Base-by-base conservation (phyloP, 169 alveolate genomes). In the Haemoproteus tartakovskyi region DNA sequence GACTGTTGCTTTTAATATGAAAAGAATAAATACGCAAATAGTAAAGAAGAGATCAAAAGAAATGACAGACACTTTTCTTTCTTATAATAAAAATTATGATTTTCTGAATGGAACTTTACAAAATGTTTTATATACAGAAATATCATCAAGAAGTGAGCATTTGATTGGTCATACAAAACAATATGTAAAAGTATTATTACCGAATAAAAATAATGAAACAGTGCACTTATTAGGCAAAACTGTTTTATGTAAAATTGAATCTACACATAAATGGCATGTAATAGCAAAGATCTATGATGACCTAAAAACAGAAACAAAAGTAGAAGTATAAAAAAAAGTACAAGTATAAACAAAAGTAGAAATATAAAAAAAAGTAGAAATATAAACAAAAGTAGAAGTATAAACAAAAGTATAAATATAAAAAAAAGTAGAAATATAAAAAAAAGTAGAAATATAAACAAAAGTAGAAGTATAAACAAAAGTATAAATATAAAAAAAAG, bases 121-220 rank as follows among this genome's bases (percentile, higher is more conserved):
- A 59, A 52, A 57, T 14, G 96, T 94, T 9, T 93, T 95, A 95
- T 89, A 94, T 16, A 89, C 89, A 33, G 96, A 95, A 63, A 89
- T 92, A 1, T 92, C 93, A 51, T 86, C 90, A 46, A 90, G 87
- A 70, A 85, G 92, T 27, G 88, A 79, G 16, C 90, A 93, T 67
- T 79, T 94, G 47, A 94, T 96, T 27, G 98, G 98, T 0, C 98
- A 96, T 83, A 95, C 97, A 43, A 96, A 95, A 86, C 85, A 90
- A 41, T 96, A 95, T 81, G 94, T 93, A 21, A 96, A 96, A 80
- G 96, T 95, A 3, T 63, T 94, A 19, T 27, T 79, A 40, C 57
- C 18, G n/a, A 67, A 67, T 47, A 41, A 59, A 19, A 37, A 54
- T 30, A 67, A 41, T 33, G 48, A 67, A 67, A 67, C 51, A 38